Evolutionary conservation across 1,284 basidiomycete species (phyloP).

Genomic region (Coriolopsis trogii): DNA sequence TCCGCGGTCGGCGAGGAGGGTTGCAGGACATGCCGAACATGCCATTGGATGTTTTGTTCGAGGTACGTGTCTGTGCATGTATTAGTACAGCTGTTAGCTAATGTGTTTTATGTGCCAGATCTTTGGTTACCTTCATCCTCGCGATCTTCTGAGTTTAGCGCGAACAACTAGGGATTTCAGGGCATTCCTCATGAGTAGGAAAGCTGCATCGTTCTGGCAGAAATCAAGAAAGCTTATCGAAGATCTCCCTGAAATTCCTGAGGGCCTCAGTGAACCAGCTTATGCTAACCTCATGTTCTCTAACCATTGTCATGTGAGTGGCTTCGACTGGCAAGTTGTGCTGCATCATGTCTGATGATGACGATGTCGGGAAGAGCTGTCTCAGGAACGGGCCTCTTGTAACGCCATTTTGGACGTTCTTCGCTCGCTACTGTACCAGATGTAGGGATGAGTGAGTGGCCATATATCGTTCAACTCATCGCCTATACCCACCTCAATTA

Average conservation of each 20-base stretch:
- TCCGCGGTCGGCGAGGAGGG: constrained; percentile 13
- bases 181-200: constrained; percentile 38
- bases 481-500: too few species aligned
- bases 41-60: constrained; percentile 17
- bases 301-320: constrained; percentile 25
- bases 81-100: not conserved
- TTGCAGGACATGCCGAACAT: constrained; percentile 17
- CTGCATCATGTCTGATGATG: not conserved
- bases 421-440: not conserved
- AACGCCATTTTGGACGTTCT: not conserved
- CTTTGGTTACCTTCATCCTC: constrained; percentile 47
- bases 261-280: constrained; percentile 34
- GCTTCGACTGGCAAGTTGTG: not conserved
- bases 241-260: constrained; percentile 32
- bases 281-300: constrained; percentile 30
- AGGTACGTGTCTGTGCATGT: constrained; percentile 2
- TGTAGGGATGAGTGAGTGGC: not conserved
- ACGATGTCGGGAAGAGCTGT: not conserved
- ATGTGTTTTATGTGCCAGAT: constrained; percentile 45
- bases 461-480: not conserved
- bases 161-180: constrained; percentile 41
- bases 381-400: not conserved
- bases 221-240: constrained; percentile 1
- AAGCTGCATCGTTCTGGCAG: constrained; percentile 47
- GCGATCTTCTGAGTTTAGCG: constrained; percentile 47